Base-by-base conservation (phyloP, 805 yeast species). In the Saccharomyces eubayanus region DNA sequence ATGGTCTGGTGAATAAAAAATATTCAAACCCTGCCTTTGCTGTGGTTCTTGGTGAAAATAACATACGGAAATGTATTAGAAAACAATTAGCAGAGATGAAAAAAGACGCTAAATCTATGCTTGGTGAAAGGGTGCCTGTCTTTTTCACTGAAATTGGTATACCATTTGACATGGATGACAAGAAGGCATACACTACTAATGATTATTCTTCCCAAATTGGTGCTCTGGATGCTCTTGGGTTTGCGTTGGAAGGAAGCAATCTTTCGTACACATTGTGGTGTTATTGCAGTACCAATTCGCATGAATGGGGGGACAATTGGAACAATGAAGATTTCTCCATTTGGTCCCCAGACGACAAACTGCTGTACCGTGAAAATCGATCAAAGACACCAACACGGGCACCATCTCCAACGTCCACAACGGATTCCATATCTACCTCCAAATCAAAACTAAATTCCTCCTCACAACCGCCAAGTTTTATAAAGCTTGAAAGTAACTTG, bases 61-160 rank as follows among this genome's bases (percentile, higher is more conserved):
- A 83, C 45, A 89, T 92, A 49, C 73, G 96, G 47, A 84, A 81
- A 56, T 85, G 89, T 55, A 71, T 92, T 49, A 75, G 78, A 51
- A 77, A 72, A 49, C 97, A 92, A 70, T 73, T 92, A 54, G 61
- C 66, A n/a, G 85, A 79, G 54, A 78, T 92, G 73, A 78, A 77
- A 52, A 63, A 67, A 21, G 98, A 94, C 65, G 82, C 89, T 4
- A 65, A 71, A 5, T 76, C 76, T 3, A 67, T 78, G 30, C 68
- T 91, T 40, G 97, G 97, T 2, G 54, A 59, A 1, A 50, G 67
- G 9, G 75, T 89, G 9, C 96, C 97, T 0, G 78, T 86, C 9
- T 71, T 92, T 24, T 83, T 94, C 77, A 81, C 96, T 0, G 99
- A 92, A 68, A 90, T 92, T n/a, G 99, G 99, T 5, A 89, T 92